phyloP scores from a whole-genome alignment of 768 basidiomycete species.

The Phlegmacium glaucopus region DNA sequence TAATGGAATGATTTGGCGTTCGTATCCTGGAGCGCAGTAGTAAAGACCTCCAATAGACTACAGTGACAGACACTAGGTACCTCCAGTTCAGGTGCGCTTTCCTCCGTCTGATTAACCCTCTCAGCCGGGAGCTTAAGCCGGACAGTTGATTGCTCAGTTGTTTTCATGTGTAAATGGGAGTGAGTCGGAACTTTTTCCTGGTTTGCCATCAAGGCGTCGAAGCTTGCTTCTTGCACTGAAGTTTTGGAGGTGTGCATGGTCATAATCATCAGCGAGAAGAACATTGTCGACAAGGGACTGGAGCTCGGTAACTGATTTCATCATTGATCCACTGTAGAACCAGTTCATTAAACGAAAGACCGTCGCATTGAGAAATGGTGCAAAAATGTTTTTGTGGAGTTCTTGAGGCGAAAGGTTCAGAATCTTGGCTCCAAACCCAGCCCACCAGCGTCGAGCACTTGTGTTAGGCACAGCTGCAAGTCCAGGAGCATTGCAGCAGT shows the following conservation, averaged over 20 bases:
- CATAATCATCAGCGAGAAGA: slow-evolving; percentile 15
- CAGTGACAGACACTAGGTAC: slow-evolving; percentile 8
- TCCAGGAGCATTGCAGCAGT: slow-evolving; percentile 12
- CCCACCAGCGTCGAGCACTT: background rate
- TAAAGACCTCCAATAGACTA: slow-evolving; percentile 12
- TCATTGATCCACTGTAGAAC: slow-evolving; percentile 24
- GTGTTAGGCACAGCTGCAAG: background rate
- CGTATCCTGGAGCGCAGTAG: background rate
- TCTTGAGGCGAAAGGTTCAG: background rate
- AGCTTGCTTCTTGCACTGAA: background rate
- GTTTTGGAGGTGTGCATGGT: background rate
- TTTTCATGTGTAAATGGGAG: background rate
- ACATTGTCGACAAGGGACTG: slow-evolving; percentile 22
- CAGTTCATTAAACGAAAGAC: slow-evolving; percentile 27
- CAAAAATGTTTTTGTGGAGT: slow-evolving; percentile 2
- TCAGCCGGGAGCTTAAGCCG: background rate
- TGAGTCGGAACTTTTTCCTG: background rate
- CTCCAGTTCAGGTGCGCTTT: background rate
- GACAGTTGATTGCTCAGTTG: background rate
- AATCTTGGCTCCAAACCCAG: background rate
- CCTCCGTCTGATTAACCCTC: background rate
- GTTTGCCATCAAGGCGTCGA: background rate
- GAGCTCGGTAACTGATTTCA: slow-evolving; percentile 16
- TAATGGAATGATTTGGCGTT: slow-evolving; percentile 15
- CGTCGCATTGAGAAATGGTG: slow-evolving; percentile 21